Evolutionary conservation across 2,329 filamentous ascomycete species (phyloP), one percentile per base, ranked within the genome.

Genomic region (Claviceps sp.): DNA sequence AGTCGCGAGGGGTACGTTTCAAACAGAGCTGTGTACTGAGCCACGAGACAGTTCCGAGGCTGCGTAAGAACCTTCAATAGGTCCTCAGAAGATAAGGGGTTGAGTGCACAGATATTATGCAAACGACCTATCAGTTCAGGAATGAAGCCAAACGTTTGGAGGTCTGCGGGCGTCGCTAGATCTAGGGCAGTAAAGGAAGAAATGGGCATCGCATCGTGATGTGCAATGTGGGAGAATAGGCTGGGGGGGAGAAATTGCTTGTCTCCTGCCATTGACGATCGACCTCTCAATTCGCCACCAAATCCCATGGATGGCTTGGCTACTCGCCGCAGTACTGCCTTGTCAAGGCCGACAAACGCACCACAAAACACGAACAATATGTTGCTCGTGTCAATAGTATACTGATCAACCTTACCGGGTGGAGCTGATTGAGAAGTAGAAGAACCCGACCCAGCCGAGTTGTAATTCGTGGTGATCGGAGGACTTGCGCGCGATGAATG

Each of bases 331-430:
- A 95, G 74, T 47, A 98, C 80, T 37, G 85, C 78, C 64, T 94
- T 95, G 61, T 96, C 88, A 1, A 97, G 74, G 2, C 90, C 91
- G 38, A 94, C 86, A 64, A 98, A 98, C 17, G 93, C 93, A 17
- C 93, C 93, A 13, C 90, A 94, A 65, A 93, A 95, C 43, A 98
- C 89, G 69, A 98, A 98, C 29, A 98, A 78, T 54, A 98, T 97
- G 60, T 97, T 96, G 57, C 89, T 90, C 0, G 93, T 98, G 60
- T 93, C 86, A 53, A 96, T 83, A 52, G 87, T 82, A 62, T 79
- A 83, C 61, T 83, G 80, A 50, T 82, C 78, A 8, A 76, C 71
- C 58, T 79, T 80, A 36, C 71, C 61, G 0, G 74, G 70, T 0
- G 75, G 74, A 4, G 66, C 60, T 2, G 69, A 60, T 54, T 76